Base-by-base conservation (phyloP, 352 stramenopile genomes). In the Albugo candida region DNA sequence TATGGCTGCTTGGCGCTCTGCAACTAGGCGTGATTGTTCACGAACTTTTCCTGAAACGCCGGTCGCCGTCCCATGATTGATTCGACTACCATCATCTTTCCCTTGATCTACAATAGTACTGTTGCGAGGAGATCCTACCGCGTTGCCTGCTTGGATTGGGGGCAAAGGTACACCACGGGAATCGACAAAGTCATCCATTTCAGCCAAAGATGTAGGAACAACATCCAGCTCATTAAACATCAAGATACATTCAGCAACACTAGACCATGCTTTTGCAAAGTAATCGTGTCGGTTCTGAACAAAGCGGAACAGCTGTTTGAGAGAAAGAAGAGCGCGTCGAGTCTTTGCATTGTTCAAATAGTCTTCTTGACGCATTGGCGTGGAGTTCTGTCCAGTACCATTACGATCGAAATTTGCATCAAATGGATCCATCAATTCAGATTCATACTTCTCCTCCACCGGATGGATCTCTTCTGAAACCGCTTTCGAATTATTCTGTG, bases 191-290 rank as follows among this genome's bases (percentile, higher is more conserved):
- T 91, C 78, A 47, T 92, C 78, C 51, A 88, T 88, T 59, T 92
- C 78, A 35, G 87, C 76, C n/a, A 92, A 54, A 14, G 78, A 89
- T 2, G 70, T 84, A 13, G 78, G 78, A 18, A 86, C 66, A 0
- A 81, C 75, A 44, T 92, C 79, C 16, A 92, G 53, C 55, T 88
- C 77, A 51, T 92, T 92, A 48, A 92, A 89, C 70, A 89, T 83
- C 21, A 92, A 61, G 49, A 89, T 64, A 41, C 76, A 88, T 49
- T 92, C 79, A 36, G 88, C 64, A 5, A 92, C 71, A 21, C 67
- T 83, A 12, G 67, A 62, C 79, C 79, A 92, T 0, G 73, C 76
- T 48, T 85, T 83, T 44, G 66, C 65, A 48, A 92, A 81, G 36
- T 61, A 75, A 51, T 83, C 79, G 31, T 64, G 75, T 34, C 75